Base-by-base conservation (phyloP, 164 flowering plant species). In the Warburgia ugandensis region DNA sequence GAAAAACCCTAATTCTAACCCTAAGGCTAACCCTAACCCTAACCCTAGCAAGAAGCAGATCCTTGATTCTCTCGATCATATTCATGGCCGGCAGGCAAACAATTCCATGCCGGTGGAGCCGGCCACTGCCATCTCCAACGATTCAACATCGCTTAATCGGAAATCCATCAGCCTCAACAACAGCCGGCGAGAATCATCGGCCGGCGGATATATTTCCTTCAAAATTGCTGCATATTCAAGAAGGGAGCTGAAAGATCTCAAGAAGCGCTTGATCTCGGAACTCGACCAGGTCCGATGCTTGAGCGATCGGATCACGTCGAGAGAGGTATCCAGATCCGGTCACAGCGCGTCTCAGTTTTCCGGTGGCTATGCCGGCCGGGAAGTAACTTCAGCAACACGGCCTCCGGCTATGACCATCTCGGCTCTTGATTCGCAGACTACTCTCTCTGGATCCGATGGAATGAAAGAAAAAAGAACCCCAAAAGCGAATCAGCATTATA, bases 221-320 rank as follows among this genome's bases (percentile, higher is more conserved):
- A 66, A 76, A 40, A 19, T 86, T 49, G 63, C 66, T 0, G 29
- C 71, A 13, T 73, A 45, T 37, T 58, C 88, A 22, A 70, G 50
- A 53, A 63, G 55, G 6, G 78, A 83, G 66, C 59, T 77, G 29
- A 51, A 45, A n/a, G 80, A 77, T 47, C 79, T 86, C 1, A 76
- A 72, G 67, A 64, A 50, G 7, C 77, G 77, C 2, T 51, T 86
- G 13, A 33, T 54, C 0, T 41, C 51, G 5, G 95, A 86, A 74
- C 76, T 86, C 0, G 74, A 81, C 2, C 77, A 72, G 68, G 68
- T 86, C 45, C 73, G 88, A 11, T 53, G 32, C 20, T 44, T 86
- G 31, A 57, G 37, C 19, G 63, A 58, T 14, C 78, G 79, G 30
- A 73, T 90, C 56, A 84, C 83, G 6, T 59, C 80, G 1, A 76